Evolutionary conservation across 2,329 filamentous ascomycete species (phyloP).

Genomic region (Fusarium sp.): DNA sequence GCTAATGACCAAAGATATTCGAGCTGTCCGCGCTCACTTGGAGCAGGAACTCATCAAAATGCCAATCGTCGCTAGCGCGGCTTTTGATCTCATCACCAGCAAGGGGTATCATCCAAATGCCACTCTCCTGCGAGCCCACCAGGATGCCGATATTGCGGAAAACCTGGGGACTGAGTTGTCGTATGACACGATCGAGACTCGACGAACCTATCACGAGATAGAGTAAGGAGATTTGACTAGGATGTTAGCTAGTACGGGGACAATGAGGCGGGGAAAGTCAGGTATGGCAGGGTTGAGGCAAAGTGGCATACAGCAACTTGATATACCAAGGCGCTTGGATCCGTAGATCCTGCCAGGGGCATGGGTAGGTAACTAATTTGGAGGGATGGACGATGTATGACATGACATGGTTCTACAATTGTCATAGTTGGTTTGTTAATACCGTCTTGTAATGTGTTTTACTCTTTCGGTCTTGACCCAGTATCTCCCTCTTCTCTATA

Average conservation of each 20-base stretch:
- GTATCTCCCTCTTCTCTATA: background rate
- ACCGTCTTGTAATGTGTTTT: background rate
- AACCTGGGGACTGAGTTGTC: background rate
- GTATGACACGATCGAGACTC: slow-evolving; percentile 4
- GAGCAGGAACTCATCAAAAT: background rate
- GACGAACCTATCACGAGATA: background rate
- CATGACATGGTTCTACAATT: background rate
- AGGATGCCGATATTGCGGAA: background rate
- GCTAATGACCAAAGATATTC: background rate
- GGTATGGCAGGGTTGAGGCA: background rate
- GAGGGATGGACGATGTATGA: background rate
- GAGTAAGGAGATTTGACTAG: background rate
- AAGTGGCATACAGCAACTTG: background rate
- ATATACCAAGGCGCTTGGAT: background rate
- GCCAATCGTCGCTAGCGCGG: background rate
- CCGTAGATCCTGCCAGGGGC: background rate
- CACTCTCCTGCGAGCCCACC: background rate
- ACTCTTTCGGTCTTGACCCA: background rate
- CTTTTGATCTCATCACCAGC: background rate
- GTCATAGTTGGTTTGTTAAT: background rate
- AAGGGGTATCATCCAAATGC: background rate
- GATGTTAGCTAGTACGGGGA: background rate
- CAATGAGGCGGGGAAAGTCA: background rate
- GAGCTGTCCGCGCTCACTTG: background rate
- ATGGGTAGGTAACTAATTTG: background rate